Conservation (phyloP, 2,329 filamentous ascomycete species). For the Arthroderma sp. region DNA sequence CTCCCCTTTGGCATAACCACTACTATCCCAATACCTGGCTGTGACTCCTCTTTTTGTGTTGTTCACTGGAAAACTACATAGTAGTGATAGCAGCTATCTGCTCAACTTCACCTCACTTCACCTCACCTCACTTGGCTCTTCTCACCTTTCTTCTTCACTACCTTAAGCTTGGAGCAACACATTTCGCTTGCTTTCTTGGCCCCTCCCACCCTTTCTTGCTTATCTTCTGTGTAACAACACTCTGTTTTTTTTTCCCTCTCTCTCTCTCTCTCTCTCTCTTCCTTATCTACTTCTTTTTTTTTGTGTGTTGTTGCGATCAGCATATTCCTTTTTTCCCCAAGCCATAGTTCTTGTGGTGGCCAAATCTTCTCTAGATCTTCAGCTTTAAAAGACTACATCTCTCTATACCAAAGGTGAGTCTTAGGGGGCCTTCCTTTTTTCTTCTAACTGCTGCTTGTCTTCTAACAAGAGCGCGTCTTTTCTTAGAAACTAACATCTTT, state of each 20-base stretch:
- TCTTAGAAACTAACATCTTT: not conserved
- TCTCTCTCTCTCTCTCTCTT: not conserved
- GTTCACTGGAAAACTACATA: not conserved
- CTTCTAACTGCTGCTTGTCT: not conserved
- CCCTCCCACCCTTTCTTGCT: not conserved
- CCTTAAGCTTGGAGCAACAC: slow-evolving; percentile 2
- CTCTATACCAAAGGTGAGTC: too few relatives aligned
- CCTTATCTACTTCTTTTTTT: not conserved
- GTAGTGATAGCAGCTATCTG: not conserved
- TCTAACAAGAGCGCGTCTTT: too few relatives aligned
- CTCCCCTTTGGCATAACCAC: not conserved
- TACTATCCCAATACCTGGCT: not conserved
- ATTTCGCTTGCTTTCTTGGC: slow-evolving; percentile 1
- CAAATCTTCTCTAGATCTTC: not conserved
- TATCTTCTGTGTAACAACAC: slow-evolving; percentile 1
- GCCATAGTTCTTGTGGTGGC: not conserved
- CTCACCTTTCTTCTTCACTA: too few relatives aligned
- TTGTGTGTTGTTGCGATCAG: not conserved
- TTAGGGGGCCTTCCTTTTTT: too few relatives aligned
- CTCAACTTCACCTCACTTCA: not conserved
- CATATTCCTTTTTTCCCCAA: slow-evolving; percentile 1
- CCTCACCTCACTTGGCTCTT: not conserved
- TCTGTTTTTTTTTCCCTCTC: not conserved
- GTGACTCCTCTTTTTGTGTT: not conserved
- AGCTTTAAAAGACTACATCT: not conserved